Evolutionary conservation across 1,284 basidiomycete species (phyloP).

Genomic region (Ganoderma sinense): DNA sequence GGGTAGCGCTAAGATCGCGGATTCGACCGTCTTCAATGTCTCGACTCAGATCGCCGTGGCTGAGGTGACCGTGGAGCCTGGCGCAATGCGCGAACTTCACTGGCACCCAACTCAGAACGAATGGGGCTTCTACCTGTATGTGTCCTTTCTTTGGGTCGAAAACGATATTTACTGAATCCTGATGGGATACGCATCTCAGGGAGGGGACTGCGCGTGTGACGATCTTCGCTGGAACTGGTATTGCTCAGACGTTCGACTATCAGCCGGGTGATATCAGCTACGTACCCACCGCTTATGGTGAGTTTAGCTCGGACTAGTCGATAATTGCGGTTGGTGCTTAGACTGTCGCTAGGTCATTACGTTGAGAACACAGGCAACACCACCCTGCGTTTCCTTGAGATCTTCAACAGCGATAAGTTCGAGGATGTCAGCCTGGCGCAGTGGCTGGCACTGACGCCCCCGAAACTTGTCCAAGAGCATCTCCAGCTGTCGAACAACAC

Average conservation of each 20-base stretch:
- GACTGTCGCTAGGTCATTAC: slow-evolving; percentile 58
- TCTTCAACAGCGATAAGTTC: slow-evolving; percentile 65
- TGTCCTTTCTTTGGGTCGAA: background rate
- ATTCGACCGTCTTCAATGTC: slow-evolving; percentile 57
- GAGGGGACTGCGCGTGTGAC: slow-evolving; percentile 66
- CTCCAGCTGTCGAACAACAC: slow-evolving; percentile 57
- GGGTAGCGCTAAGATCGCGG: slow-evolving; percentile 67
- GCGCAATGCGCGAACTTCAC: slow-evolving; percentile 51
- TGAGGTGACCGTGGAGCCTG: slow-evolving; percentile 69
- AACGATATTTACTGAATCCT: background rate
- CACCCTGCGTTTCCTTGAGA: slow-evolving; percentile 68
- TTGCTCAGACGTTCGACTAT: slow-evolving; percentile 73
- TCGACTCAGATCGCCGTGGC: slow-evolving; percentile 68
- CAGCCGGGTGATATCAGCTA: slow-evolving; percentile 73
- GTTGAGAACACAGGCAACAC: slow-evolving; percentile 75
- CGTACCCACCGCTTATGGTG: slow-evolving; percentile 61
- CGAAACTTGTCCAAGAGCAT: slow-evolving; percentile 65
- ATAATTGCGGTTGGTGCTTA: background rate
- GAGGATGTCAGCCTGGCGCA: slow-evolving; percentile 68
- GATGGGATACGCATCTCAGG: slow-evolving; percentile 38
- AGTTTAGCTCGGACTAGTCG: slow-evolving; percentile 12
- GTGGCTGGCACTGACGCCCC: slow-evolving; percentile 72
- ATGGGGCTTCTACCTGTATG: slow-evolving; percentile 45
- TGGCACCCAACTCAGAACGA: slow-evolving; percentile 77
- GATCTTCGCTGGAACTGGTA: slow-evolving; percentile 65